Percentiles rank a stretch among this genome's conserved stretches.
Evolutionary conservation across 1,139 yeast genomes (phyloP).

Genomic region (Kurtzmaniella quercitrusa): DNA sequence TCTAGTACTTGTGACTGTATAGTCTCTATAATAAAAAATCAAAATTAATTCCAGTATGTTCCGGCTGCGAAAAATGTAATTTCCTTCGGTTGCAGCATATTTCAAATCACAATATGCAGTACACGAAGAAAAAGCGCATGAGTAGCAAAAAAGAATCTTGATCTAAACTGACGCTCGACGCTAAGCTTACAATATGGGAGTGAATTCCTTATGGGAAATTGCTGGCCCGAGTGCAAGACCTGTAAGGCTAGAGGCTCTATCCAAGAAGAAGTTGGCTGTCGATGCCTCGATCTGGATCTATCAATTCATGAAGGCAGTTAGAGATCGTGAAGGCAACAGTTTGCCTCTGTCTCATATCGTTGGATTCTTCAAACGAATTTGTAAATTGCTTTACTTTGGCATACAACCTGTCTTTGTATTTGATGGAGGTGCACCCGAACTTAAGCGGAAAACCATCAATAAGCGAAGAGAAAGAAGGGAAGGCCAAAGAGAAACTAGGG

Average conservation of each 20-base stretch:
- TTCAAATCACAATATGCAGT: neutral
- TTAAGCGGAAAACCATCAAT: constrained; percentile 73
- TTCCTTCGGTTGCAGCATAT: neutral
- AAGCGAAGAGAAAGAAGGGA: constrained; percentile 69
- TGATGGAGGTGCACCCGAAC: constrained; percentile 93
- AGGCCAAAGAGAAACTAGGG: constrained; percentile 68
- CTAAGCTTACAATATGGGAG: constrained; percentile 67
- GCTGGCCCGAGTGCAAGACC: constrained; percentile 90
- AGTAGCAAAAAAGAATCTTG: neutral
- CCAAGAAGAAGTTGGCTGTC: constrained; percentile 77
- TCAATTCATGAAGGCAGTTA: constrained; percentile 90
- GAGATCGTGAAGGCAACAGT: constrained; percentile 81
- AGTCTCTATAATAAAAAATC: neutral
- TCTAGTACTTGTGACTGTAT: neutral
- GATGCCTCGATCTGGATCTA: constrained; percentile 99
- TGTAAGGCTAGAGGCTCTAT: constrained; percentile 78
- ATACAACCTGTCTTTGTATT: constrained; percentile 92
- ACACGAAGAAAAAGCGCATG: neutral
- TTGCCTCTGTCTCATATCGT: constrained; percentile 80
- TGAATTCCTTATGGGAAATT: constrained; percentile 90
- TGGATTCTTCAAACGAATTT: constrained; percentile 91
- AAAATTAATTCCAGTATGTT: neutral
- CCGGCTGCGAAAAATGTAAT: neutral
- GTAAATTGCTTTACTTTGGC: constrained; percentile 86
- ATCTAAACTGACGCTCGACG: neutral